A percentile compares a stretch with the other conserved stretches of the same genome.
Evolutionary conservation across 225 moss, liverwort and hornwort genomes (phyloP).

Genomic region (Ulota crispa): DNA sequence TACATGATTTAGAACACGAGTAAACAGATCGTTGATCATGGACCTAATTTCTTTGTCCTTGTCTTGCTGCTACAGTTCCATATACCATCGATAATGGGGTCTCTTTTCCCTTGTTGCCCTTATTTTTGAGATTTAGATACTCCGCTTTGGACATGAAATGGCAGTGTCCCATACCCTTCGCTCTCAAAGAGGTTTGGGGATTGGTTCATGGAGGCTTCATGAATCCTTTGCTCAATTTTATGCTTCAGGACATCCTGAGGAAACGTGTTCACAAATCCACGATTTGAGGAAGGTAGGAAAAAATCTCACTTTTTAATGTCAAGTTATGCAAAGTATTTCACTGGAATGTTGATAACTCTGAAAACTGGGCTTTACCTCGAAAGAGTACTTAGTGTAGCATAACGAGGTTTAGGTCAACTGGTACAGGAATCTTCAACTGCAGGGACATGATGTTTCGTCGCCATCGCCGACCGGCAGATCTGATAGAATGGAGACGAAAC

Average conservation of each 20-base stretch:
- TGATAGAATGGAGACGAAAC: neutral
- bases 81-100: neutral
- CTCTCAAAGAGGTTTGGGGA: neutral
- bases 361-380: neutral
- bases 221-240: neutral
- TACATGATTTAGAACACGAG: conserved; percentile 12
- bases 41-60: neutral
- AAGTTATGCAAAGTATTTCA: neutral
- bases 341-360: neutral
- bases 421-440: neutral
- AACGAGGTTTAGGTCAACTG: neutral
- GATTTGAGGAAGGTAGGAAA: neutral
- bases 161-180: neutral
- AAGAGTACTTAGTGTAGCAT: neutral
- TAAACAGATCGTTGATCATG: neutral
- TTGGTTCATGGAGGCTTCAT: neutral
- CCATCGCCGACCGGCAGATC: neutral
- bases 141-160: neutral
- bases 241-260: neutral
- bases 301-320: neutral
- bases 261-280: neutral
- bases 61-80: neutral
- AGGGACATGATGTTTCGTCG: neutral
- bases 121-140: neutral
- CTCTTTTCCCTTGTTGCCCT: neutral